A percentile compares a stretch with the other conserved stretches of the same genome.
These are phyloP conservation scores for Juglanconis juglandina DNA, from an alignment of 2,329 filamentous ascomycete species.

Conservation along the genomic window DNA sequence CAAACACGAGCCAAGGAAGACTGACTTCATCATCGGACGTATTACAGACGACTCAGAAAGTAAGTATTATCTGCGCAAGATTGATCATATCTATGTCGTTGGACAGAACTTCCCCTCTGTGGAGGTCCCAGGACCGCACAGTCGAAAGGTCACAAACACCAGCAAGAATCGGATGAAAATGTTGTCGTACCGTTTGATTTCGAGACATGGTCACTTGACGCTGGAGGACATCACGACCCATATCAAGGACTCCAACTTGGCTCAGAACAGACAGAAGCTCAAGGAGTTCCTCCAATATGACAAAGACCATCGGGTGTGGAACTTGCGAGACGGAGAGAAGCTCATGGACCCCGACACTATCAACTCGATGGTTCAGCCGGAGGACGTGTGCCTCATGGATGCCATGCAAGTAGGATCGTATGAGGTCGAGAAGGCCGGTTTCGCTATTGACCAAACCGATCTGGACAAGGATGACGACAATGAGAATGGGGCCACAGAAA, in stretches of 20 bases:
- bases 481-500: conserved; percentile 64
- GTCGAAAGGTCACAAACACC: conserved; percentile 92
- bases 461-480: conserved; percentile 61
- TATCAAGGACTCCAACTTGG: conserved; percentile 87
- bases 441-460: conserved; percentile 63
- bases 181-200: conserved; percentile 85
- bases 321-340: conserved; percentile 66
- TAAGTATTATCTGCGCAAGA: conserved; percentile 78
- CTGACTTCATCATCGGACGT: conserved; percentile 83
- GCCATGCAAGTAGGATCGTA: conserved; percentile 95
- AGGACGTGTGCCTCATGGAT: conserved; percentile 91
- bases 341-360: conserved; percentile 79
- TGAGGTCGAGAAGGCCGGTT: conserved; percentile 86
- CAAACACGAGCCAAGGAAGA: conserved; percentile 71
- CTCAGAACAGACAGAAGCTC: conserved; percentile 93
- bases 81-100: conserved; percentile 86
- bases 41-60: conserved; percentile 75
- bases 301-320: conserved; percentile 85
- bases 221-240: conserved; percentile 87
- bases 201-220: conserved; percentile 68
- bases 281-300: conserved; percentile 94
- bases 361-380: conserved; percentile 85
- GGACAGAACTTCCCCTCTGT: conserved; percentile 90
- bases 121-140: conserved; percentile 90
- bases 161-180: conserved; percentile 96